phyloP scores from a whole-genome alignment of 1,139 yeast species.

The Petasospora rhodanensis region DNA sequence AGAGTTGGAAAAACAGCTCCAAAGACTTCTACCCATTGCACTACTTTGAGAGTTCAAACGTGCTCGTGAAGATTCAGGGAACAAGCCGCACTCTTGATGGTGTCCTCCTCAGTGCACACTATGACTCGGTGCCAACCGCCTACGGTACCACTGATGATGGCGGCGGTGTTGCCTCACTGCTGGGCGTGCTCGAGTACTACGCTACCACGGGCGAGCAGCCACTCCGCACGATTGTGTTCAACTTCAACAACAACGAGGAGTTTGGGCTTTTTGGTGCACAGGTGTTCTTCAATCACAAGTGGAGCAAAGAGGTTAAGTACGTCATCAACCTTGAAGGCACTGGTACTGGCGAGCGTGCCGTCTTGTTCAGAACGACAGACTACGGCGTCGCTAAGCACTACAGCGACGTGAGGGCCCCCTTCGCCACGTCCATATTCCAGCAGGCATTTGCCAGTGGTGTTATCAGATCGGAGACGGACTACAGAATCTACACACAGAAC shows the following conservation, averaged over 20 bases:
- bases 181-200: conserved; percentile 60
- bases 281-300: conserved; percentile 69
- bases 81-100: conserved; percentile 54
- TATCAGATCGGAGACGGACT: conserved; percentile 81
- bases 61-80: conserved; percentile 71
- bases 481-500: conserved; percentile 57
- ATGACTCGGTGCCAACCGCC: conserved; percentile 84
- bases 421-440: conserved; percentile 74
- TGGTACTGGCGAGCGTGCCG: conserved; percentile 88
- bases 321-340: conserved; percentile 93
- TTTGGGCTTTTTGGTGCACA: conserved; percentile 84
- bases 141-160: conserved; percentile 93
- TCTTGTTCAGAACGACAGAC: conserved; percentile 81
- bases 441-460: conserved; percentile 75
- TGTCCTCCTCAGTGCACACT: conserved; percentile 77
- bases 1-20: conserved; percentile 40
- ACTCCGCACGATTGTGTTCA: conserved; percentile 66
- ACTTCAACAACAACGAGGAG: conserved; percentile 88
- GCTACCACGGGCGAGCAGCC: conserved; percentile 43
- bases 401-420: conserved; percentile 49
- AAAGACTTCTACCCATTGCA: conserved; percentile 34
- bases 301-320: conserved; percentile 59
- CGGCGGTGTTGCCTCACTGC: conserved; percentile 79
- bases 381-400: conserved; percentile 62
- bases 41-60: conserved; percentile 77